Conservation (phyloP, 2,329 filamentous ascomycete species). For the Zarea fungicola region DNA sequence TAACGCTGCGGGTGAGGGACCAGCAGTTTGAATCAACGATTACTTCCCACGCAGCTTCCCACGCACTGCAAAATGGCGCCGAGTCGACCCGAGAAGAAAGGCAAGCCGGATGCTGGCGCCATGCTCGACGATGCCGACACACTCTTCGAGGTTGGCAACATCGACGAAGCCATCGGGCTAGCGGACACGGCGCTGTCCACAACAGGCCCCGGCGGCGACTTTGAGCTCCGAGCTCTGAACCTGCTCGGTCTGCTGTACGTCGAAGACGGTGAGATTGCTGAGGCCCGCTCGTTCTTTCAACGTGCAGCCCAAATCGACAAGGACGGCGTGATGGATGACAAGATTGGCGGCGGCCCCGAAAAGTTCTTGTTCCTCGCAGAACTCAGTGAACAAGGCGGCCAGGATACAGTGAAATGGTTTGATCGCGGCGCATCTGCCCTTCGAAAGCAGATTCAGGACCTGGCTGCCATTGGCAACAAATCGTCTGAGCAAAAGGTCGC, state of each 20-base stretch:
- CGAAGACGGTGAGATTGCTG: constrained; percentile 74
- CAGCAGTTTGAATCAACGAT: too few relatives aligned
- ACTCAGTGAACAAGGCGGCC: constrained; percentile 66
- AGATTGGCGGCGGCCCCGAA: constrained; percentile 75
- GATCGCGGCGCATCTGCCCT: constrained; percentile 68
- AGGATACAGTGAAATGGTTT: constrained; percentile 62
- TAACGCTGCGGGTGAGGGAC: constrained; percentile 1
- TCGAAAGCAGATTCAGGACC: constrained; percentile 61
- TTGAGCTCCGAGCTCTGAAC: constrained; percentile 62
- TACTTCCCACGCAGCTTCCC: too few relatives aligned
- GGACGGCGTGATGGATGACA: constrained; percentile 64
- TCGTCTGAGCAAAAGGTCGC: constrained; percentile 35
- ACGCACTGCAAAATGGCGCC: constrained; percentile 32
- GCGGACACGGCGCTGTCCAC: constrained; percentile 39
- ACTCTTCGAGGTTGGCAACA: constrained; percentile 37
- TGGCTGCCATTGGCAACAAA: constrained; percentile 45
- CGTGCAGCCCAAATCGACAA: constrained; percentile 71
- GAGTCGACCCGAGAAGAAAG: constrained; percentile 33
- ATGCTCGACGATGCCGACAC: constrained; percentile 36
- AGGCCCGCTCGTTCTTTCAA: constrained; percentile 66
- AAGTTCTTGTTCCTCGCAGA: constrained; percentile 96
- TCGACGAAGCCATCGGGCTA: constrained; percentile 35
- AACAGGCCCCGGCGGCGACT: constrained; percentile 41
- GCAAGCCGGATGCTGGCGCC: constrained; percentile 25
- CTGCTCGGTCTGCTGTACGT: constrained; percentile 77